These are phyloP conservation scores for Tolypocladium tundrense DNA, from an alignment of 2,329 filamentous ascomycete genomes.

Conservation along the genomic window DNA sequence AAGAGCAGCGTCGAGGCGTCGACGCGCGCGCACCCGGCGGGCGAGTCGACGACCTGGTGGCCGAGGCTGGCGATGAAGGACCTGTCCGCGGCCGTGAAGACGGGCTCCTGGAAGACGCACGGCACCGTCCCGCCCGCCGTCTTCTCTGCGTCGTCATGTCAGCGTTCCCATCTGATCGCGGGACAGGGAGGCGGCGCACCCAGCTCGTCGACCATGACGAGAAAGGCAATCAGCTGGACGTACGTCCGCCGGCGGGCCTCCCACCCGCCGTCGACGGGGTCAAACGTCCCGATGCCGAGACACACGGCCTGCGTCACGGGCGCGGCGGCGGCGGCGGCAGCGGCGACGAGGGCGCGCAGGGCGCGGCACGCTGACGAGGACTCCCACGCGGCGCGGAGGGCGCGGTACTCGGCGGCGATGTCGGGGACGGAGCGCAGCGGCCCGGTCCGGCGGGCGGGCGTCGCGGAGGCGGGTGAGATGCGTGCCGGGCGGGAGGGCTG, in stretches of 20 bases:
- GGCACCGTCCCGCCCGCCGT: slow-evolving; percentile 20
- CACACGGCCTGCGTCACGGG: slow-evolving; percentile 36
- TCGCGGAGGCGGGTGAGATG: neutral
- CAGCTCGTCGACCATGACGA: slow-evolving; percentile 32
- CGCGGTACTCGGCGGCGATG: slow-evolving; percentile 18
- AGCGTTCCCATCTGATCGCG: neutral
- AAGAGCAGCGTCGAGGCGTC: slow-evolving; percentile 42
- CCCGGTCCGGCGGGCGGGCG: neutral
- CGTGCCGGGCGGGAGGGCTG: slow-evolving; percentile 2
- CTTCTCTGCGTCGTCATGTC: slow-evolving; percentile 5
- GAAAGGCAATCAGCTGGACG: slow-evolving; percentile 43
- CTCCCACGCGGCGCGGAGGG: slow-evolving; percentile 16
- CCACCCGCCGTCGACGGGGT: slow-evolving; percentile 35
- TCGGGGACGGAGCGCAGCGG: slow-evolving; percentile 13
- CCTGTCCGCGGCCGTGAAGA: slow-evolving; percentile 37
- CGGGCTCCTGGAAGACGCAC: slow-evolving; percentile 44
- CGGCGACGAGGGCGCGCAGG: slow-evolving; percentile 23
- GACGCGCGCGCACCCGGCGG: slow-evolving; percentile 41
- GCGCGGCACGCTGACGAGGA: slow-evolving; percentile 13
- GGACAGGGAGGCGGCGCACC: slow-evolving; percentile 18
- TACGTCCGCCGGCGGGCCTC: slow-evolving; percentile 35
- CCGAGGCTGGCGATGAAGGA: slow-evolving; percentile 45
- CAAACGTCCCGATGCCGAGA: slow-evolving; percentile 45
- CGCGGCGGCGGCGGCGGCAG: slow-evolving; percentile 10
- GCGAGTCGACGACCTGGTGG: slow-evolving; percentile 40